Evolutionary conservation across 1,284 basidiomycete genomes (phyloP).

Genomic region (Tausonia pullulans): DNA sequence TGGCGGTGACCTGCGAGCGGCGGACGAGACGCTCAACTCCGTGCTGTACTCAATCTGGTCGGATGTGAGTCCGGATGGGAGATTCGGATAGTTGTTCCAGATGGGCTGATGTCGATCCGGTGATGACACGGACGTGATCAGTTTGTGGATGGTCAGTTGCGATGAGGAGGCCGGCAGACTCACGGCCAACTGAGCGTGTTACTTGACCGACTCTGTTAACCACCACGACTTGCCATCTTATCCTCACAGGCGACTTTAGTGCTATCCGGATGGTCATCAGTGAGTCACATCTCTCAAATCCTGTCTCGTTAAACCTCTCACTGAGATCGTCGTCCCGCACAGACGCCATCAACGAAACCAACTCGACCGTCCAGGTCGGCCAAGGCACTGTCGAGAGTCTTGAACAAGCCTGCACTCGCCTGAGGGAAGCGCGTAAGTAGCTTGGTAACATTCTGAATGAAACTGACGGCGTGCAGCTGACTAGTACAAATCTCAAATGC

Average conservation of each 20-base stretch:
- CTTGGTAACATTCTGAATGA: too few relatives aligned
- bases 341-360: conserved; percentile 30
- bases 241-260: conserved; percentile 30
- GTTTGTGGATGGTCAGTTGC: too few relatives aligned
- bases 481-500: too few relatives aligned
- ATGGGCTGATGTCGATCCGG: too few relatives aligned
- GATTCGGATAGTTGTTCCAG: too few relatives aligned
- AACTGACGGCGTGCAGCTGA: too few relatives aligned
- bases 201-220: too few relatives aligned
- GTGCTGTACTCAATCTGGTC: conserved; percentile 29
- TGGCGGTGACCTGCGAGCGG: conserved; percentile 1
- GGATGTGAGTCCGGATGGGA: conserved; percentile 21
- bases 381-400: conserved; percentile 28
- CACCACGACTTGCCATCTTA: too few relatives aligned
- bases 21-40: conserved; percentile 27
- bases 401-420: conserved; percentile 25
- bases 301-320: background rate
- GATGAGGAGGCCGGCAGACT: too few relatives aligned
- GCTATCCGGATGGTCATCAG: conserved; percentile 27
- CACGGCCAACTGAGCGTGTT: too few relatives aligned
- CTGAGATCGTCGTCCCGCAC: too few relatives aligned
- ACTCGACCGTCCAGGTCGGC: conserved; percentile 23
- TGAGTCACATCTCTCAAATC: conserved; percentile 10
- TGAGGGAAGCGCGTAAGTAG: conserved; percentile 17
- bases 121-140: too few relatives aligned